These are phyloP conservation scores for Tausonia pullulans DNA, from an alignment of 1,284 basidiomycete species.

Conservation along the genomic window DNA sequence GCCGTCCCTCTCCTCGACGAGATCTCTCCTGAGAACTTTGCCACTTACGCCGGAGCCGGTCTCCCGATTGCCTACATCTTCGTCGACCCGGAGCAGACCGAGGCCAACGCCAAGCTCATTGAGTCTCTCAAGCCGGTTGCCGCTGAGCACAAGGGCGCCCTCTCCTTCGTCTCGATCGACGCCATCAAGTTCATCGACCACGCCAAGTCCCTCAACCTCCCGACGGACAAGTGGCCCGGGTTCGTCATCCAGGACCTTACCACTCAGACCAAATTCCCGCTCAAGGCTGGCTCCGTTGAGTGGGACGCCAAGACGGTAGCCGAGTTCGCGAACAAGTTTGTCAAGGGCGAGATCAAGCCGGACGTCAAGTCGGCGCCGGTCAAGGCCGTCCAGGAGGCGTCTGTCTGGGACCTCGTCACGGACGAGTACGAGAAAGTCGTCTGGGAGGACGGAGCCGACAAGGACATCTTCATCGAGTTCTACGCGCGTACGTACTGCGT, in stretches of 20 bases:
- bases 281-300: slow-evolving; percentile 45
- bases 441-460: slow-evolving; percentile 56
- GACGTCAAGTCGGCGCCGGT: slow-evolving; percentile 84
- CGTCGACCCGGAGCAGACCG: slow-evolving; percentile 59
- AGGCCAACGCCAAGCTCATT: slow-evolving; percentile 55
- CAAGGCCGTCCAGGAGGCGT: slow-evolving; percentile 70
- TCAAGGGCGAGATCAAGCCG: slow-evolving; percentile 63
- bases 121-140: slow-evolving; percentile 65
- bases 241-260: slow-evolving; percentile 84
- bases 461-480: slow-evolving; percentile 95
- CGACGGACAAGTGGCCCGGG: slow-evolving; percentile 72
- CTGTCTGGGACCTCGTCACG: slow-evolving; percentile 74
- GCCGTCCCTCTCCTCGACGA: slow-evolving; percentile 84
- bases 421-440: slow-evolving; percentile 82
- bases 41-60: slow-evolving; percentile 63
- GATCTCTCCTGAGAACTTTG: slow-evolving; percentile 90
- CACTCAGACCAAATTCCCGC: slow-evolving; percentile 80
- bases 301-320: slow-evolving; percentile 38
- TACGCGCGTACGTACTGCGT: slow-evolving; percentile 80
- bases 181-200: slow-evolving; percentile 80
- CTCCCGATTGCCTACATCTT: slow-evolving; percentile 94
- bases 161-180: slow-evolving; percentile 99
- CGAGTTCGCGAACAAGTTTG: slow-evolving; percentile 54
- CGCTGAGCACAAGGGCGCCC: slow-evolving; percentile 64
- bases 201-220: slow-evolving; percentile 85